Base-by-base conservation (phyloP, 2,329 filamentous ascomycete genomes). In the Didymella segeticola region DNA sequence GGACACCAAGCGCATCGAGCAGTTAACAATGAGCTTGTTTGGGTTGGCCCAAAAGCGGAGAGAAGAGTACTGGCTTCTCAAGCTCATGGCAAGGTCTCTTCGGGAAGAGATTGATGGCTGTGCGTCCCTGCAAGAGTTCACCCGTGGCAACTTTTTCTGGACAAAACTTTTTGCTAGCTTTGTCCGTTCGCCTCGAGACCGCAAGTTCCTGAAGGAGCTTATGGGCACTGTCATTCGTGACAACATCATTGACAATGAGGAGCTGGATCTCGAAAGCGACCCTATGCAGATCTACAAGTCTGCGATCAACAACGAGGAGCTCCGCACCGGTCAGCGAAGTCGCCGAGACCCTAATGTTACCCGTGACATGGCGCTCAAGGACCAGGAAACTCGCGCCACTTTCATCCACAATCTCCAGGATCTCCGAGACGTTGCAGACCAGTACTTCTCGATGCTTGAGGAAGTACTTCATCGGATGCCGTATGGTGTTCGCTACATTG, bases 201-300 rank as follows among this genome's bases (percentile, higher is more conserved):
- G 95, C 61, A 96, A 96, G 68, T 99, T 92, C 74, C 82, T 98
- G 65, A 88, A 93, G 56, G 91, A 96, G 61, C 80, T 97, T 1
- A 80, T 98, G 4, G 91, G 92, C 0, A 87, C 90, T 1, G 77
- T 99, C 41, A 89, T 99, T 63, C 89, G 90, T 58, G 90, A 96
- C 70, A 93, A 95, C 69, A 92, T 99, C 67, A 88, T 98, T 48
- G 95, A 96, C 48, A 95, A 97, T 63, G 88, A 92, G 11, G 89
- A 88, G 5, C 81, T 99, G 27, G 93, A 99, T 71, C 82, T 99
- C 22, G 95, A 99, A 76, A 97, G 93, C 72, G 95, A 99, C 69
- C 95, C 95, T 0, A 89, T 98, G 80, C 93, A 98, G 66, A 99
- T 99, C 52, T 98, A 99, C 76, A 86, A 90, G 34, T 95, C 92